Evolutionary conservation across 495 filamentous ascomycete genomes (phyloP), one percentile per base, ranked within the genome.

Genomic region (Aspergillus funiculosus): DNA sequence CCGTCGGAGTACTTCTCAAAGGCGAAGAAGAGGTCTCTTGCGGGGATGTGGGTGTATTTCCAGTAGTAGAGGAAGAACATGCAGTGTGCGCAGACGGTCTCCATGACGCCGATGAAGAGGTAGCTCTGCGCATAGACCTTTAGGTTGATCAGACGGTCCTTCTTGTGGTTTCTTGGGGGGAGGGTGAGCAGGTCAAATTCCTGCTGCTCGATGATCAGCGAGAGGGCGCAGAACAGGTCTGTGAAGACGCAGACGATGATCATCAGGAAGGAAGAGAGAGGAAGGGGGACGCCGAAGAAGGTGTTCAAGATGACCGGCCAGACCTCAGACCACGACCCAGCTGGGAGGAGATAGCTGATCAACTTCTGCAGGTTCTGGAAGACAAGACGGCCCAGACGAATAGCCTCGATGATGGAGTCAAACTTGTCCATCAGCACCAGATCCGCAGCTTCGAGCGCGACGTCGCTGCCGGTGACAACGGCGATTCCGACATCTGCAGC

Each of bases 351-450:
- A 41, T 81, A 80, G 1, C 61, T 56, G 19, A 79, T 70, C 0
- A 71, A 74, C 59, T 81, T 80, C 49, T 78, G 73, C 2, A 79
- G 56, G 51, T 80, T 80, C 43, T 79, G 68, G 52, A 35, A 80
- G 0, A 76, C 74, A 0, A 74, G 50, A 7, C 78, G 56, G 1
- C 80, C 80, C 39, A 73, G 74, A n/a, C 75, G 61, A 4, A 86
- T 75, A 0, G 82, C 84, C 51, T 80, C 77, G 2, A 86, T 76
- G n/a, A 87, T 74, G 3, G 75, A 78, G 2, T 69, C 67, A 53
- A 88, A 86, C 0, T 73, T 76, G 15, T 85, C 82, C 1, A 86
- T 64, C 6, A 87, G 66, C 0, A 86, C 78, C 75, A 86, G 82
- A 52, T 85, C 82, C 0, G 82, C 76, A 0, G 83, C 81, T 59